Conservation (phyloP, 331 rosid species). For the Spiraea crenata region DNA sequence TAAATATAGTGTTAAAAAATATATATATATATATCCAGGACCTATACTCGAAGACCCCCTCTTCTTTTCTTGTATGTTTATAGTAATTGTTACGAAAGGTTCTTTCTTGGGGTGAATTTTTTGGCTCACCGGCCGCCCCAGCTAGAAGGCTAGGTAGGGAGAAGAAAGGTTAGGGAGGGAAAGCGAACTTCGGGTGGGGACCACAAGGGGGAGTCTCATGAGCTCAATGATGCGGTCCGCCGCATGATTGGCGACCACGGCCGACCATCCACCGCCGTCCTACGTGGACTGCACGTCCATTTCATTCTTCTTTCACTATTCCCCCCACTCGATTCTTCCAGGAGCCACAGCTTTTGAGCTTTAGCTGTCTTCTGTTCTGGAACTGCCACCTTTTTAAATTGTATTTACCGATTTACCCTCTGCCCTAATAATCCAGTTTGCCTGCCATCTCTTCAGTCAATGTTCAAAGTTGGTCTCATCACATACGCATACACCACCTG, state of each 20-base stretch:
- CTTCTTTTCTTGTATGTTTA: too few relatives aligned
- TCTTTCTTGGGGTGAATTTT: not conserved
- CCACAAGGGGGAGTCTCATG: slow-evolving; percentile 36
- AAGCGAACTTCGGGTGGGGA: slow-evolving; percentile 35
- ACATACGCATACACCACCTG: too few relatives aligned
- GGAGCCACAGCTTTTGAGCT: slow-evolving; percentile 5
- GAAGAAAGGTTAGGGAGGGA: not conserved
- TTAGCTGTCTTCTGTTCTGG: not conserved
- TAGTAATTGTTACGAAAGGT: not conserved
- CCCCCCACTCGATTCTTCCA: not conserved
- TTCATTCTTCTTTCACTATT: slow-evolving; percentile 9
- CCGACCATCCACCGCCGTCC: slow-evolving; percentile 75
- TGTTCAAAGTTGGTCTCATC: not conserved
- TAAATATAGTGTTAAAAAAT: too few relatives aligned
- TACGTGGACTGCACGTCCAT: slow-evolving; percentile 60
- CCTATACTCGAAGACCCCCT: too few relatives aligned
- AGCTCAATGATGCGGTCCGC: slow-evolving; percentile 52
- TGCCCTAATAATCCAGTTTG: not conserved
- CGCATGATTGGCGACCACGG: slow-evolving; percentile 60
- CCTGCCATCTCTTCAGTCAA: not conserved
- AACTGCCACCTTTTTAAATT: not conserved
- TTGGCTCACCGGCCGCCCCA: slow-evolving; percentile 29
- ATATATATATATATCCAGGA: too few relatives aligned
- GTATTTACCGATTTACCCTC: not conserved
- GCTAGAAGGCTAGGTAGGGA: not conserved